Percentiles rank a stretch among this genome's conserved stretches.
These are phyloP conservation scores for Teratosphaeria epicoccoides DNA, from an alignment of 2,329 filamentous ascomycete genomes.

Conservation along the genomic window DNA sequence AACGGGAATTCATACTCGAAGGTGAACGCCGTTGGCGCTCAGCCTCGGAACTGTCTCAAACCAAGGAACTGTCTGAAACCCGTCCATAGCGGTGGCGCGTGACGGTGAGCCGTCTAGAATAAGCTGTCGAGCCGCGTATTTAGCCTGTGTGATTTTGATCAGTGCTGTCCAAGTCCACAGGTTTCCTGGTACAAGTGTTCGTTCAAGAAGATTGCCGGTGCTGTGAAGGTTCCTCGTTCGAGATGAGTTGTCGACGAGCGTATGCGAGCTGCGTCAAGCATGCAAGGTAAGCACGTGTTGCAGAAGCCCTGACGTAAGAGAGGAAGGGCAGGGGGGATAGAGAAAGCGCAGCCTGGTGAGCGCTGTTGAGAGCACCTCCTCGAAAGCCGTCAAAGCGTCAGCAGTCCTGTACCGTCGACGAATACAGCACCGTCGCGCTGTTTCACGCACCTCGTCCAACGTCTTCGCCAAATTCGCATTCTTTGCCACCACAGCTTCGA, in stretches of 20 bases:
- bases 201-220: neutral
- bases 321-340: neutral
- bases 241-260: constrained; percentile 25
- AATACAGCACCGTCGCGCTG: neutral
- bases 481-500: constrained; percentile 33
- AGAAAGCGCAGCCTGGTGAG: neutral
- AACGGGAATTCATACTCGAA: too few species aligned
- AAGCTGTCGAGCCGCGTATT: neutral
- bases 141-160: neutral
- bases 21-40: too few species aligned
- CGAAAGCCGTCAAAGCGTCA: neutral
- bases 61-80: too few species aligned
- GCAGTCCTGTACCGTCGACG: constrained; percentile 2
- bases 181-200: neutral
- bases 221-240: constrained; percentile 14
- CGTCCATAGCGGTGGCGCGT: neutral
- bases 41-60: too few species aligned
- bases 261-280: constrained; percentile 19
- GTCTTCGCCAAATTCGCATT: constrained; percentile 31
- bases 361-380: neutral
- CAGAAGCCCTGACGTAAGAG: neutral
- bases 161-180: neutral
- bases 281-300: neutral
- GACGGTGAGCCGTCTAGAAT: neutral
- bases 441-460: constrained; percentile 31